Base-by-base conservation (phyloP, 1,139 yeast species). In the Suhomyces choctaworum region DNA sequence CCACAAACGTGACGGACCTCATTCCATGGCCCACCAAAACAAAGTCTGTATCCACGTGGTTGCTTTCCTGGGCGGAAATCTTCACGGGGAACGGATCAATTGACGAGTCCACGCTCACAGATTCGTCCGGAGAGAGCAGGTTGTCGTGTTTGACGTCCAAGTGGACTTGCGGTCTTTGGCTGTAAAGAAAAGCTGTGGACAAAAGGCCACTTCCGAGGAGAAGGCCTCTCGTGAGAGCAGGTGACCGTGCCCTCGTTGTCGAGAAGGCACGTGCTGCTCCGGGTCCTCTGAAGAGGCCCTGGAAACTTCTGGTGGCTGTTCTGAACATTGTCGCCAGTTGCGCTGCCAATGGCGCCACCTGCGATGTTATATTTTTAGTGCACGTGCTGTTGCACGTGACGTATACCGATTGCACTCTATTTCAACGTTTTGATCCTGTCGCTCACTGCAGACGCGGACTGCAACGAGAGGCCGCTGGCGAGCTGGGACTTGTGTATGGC, bases 1-100 rank as follows among this genome's bases (percentile, higher is more conserved):
- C 69, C 25, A 89, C 51, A 52, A 90, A 86, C 0, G 97, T 85
- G 10, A 90, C 97, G 0, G 82, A 65, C 50, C 97, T 69, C 3
- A 82, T 78, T 1, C 97, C 97, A 39, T 76, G 73, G 0, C 96
- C 97, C 9, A 92, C 51, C 29, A 89, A 57, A 30, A 70, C 62
- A 50, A 64, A 81, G 25, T 63, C 54, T 7, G 54, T 41, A 13
- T 42, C 41, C 14, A 58, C 40, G 28, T 56, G 52, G 3, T 44
- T 34, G 12, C 56, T 48, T 4, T 53, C 48, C 1, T 55, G 42
- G 9, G 52, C 43, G 1, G 39, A 32, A 7, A 73, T 47, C 1
- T 41, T 34, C 2, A 57, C 50, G 1, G 85, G 81, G 43, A 80
- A 78, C 2, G 82, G 73, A 23, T 69, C 65, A 17, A 81, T 69